Conservation (phyloP, 257 asterid species). For the Paulownia fortunei region DNA sequence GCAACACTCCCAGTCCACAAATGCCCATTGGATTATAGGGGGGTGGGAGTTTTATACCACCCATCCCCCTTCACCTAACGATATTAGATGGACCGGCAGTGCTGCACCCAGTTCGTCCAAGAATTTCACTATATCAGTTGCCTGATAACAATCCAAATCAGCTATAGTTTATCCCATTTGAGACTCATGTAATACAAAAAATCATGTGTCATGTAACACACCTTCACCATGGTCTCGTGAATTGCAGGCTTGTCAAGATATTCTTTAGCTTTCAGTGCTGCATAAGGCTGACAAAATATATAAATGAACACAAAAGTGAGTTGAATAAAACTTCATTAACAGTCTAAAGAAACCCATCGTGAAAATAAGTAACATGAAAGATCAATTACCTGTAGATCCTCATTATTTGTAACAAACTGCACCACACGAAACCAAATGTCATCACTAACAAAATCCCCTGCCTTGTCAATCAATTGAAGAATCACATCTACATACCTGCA, state of each 20-base stretch:
- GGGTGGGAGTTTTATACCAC: constrained; percentile 1
- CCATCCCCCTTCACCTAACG: background rate
- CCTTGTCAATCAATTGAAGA: constrained; percentile 98
- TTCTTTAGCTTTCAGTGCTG: constrained; percentile 89
- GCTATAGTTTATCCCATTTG: constrained; percentile 6
- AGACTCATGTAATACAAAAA: constrained; percentile 14
- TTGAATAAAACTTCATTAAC: constrained; percentile 22
- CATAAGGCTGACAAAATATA: constrained; percentile 72
- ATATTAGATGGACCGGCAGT: background rate
- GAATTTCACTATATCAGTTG: background rate
- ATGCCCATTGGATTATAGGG: background rate
- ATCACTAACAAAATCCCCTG: constrained; percentile 97
- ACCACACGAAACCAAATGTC: constrained; percentile 99
- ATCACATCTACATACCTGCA: constrained; percentile 96
- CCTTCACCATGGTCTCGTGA: constrained; percentile 98
- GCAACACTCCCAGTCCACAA: background rate
- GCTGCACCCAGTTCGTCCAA: background rate
- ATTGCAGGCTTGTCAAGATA: constrained; percentile 93
- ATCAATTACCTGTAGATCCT: constrained; percentile 82
- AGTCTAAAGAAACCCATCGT: constrained; percentile 23
- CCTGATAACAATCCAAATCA: constrained; percentile 8
- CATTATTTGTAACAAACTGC: constrained; percentile 92
- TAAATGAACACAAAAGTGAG: constrained; percentile 24
- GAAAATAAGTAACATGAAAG: constrained; percentile 12
- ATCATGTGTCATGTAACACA: constrained; percentile 35